These are phyloP conservation scores for Magnolia officinalis DNA, from an alignment of 164 flowering plant genomes.

Conservation along the genomic window DNA sequence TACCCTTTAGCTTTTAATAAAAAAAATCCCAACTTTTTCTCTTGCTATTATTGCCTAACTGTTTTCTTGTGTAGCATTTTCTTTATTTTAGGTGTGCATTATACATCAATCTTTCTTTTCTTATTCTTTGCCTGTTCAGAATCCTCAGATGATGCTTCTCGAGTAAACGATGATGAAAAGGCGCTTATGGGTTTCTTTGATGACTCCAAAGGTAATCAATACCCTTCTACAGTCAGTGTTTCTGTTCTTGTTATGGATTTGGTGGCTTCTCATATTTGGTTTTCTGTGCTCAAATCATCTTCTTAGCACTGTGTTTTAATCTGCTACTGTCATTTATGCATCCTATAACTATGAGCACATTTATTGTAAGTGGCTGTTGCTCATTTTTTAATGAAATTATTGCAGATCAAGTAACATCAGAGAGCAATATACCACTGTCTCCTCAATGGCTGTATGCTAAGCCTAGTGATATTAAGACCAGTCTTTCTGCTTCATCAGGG, in stretches of 20 bases:
- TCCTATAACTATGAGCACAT: not conserved
- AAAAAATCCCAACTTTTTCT: too few relatives aligned
- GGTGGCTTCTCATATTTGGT: not conserved
- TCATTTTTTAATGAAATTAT: slow-evolving; percentile 1
- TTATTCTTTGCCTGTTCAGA: not conserved
- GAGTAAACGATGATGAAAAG: slow-evolving; percentile 53
- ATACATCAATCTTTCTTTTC: not conserved
- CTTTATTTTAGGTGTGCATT: not conserved
- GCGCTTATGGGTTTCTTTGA: slow-evolving; percentile 39
- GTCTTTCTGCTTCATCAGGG: slow-evolving; percentile 22
- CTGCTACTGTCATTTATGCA: not conserved
- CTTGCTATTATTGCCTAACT: too few relatives aligned
- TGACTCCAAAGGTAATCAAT: slow-evolving; percentile 28
- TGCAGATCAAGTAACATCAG: slow-evolving; percentile 64
- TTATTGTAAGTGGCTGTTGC: not conserved
- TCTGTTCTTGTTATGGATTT: not conserved
- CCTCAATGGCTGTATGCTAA: slow-evolving; percentile 95
- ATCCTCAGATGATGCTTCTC: slow-evolving; percentile 31
- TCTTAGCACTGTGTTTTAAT: not conserved
- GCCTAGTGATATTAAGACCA: slow-evolving; percentile 59
- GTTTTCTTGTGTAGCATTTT: not conserved
- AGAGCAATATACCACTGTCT: slow-evolving; percentile 78
- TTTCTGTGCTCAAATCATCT: not conserved
- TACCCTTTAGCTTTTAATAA: too few relatives aligned
- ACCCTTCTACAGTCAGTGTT: not conserved